Conservation (phyloP, 75 land plant genomes). For the Gnetum montanum region DNA sequence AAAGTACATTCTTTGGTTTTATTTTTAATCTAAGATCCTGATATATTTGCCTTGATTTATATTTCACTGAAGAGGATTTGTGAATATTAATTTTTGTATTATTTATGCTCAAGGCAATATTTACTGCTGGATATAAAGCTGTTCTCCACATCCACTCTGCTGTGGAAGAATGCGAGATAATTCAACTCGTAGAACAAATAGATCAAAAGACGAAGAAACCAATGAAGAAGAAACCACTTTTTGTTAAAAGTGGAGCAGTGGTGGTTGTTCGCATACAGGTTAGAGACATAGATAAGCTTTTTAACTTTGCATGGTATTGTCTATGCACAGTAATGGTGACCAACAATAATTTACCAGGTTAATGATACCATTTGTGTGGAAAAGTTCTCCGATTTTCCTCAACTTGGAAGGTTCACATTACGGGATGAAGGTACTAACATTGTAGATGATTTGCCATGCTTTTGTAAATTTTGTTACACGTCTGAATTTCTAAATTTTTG, state of each 20-base stretch:
- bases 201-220: constrained; percentile 91
- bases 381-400: constrained; percentile 81
- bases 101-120: constrained; percentile 59
- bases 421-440: constrained; percentile 76
- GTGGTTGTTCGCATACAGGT: constrained; percentile 93
- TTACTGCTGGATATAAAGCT: constrained; percentile 97
- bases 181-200: constrained; percentile 76
- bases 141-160: constrained; percentile 88
- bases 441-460: not conserved
- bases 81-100: not conserved
- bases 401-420: constrained; percentile 93
- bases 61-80: not conserved
- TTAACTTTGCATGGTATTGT: not conserved
- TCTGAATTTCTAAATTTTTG: not conserved
- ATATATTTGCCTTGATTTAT: not conserved
- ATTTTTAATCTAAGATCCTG: not conserved
- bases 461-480: not conserved
- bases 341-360: constrained; percentile 49
- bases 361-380: constrained; percentile 79
- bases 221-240: constrained; percentile 70
- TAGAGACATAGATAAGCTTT: too few relatives aligned
- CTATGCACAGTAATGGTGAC: not conserved
- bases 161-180: constrained; percentile 97
- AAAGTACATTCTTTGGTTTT: constrained; percentile 9
- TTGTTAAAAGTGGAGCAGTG: constrained; percentile 91